Percentiles rank a stretch among this genome's conserved stretches.
Evolutionary conservation across 2,329 filamentous ascomycete genomes (phyloP).

Genomic region (Madurella mycetomatis): DNA sequence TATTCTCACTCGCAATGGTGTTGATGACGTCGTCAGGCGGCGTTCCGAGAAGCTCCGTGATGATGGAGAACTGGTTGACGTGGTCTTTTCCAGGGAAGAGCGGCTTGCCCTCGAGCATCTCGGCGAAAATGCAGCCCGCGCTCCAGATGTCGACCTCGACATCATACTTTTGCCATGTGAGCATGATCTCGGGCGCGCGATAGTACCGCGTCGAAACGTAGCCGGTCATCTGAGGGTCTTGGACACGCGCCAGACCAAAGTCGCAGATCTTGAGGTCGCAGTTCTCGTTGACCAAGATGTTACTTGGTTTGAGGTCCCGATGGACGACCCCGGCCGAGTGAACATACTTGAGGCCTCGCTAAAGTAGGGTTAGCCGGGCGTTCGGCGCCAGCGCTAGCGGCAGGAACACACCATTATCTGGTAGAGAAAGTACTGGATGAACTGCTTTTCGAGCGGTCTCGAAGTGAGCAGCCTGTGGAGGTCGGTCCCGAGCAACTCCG

Average conservation of each 20-base stretch:
- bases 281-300: conserved; percentile 99
- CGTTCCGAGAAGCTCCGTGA: conserved; percentile 93
- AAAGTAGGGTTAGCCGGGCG: conserved; percentile 11
- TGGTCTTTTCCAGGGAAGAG: conserved; percentile 98
- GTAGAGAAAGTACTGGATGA: conserved; percentile 99
- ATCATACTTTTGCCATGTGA: conserved; percentile 99
- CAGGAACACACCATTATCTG: conserved; percentile 80
- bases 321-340: conserved; percentile 98
- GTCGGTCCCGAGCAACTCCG: conserved; percentile 93
- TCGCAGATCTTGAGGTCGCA: conserved; percentile 99
- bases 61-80: conserved; percentile 99
- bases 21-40: conserved; percentile 98
- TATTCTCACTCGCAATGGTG: conserved; percentile 98
- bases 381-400: background rate
- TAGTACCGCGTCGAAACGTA: conserved; percentile 99
- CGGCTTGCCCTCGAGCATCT: conserved; percentile 98
- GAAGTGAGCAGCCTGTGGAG: conserved; percentile 93
- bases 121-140: conserved; percentile 96
- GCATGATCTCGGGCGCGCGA: conserved; percentile 98
- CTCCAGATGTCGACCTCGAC: conserved; percentile 99
- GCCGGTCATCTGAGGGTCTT: conserved; percentile 98
- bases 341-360: conserved; percentile 98
- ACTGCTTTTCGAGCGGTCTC: conserved; percentile 95
- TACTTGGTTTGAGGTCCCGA: conserved; percentile 95
- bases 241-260: conserved; percentile 93